Evolutionary conservation across 352 stramenopile species (phyloP), one percentile per base, ranked within the genome.

Genomic region (Phytophthora pluvialis): DNA sequence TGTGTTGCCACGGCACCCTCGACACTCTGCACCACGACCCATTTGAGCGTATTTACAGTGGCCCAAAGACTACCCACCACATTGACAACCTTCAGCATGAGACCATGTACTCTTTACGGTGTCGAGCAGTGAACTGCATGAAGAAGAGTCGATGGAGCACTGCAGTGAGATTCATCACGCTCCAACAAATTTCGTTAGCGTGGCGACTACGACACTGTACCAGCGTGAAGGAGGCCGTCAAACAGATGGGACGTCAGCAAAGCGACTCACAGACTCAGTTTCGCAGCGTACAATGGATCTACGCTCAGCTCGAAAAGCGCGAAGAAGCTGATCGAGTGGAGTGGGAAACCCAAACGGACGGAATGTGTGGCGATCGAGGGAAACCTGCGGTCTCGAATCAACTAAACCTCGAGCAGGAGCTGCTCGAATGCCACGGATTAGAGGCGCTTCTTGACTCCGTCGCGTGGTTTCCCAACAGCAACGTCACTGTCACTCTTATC

Each of bases 201-300:
- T 91, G 83, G 83, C 66, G 80, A 5, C 66, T 89, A 29, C 61
- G 61, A 21, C 72, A 89, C 35, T 91, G 83, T 47, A 56, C 51
- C 1, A 88, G 67, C 33, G 39, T 87, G 0, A 52, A 60, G 10
- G 83, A 91, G 13, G 80, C 83, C 25, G 60, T 85, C 39, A 72
- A 72, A 15, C 57, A 60, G 4, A 76, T 91, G 68, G 33, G 25
- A 16, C 56, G 76, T 29, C 64, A 75, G n/a, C 43, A 15, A 11
- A 25, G 15, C 1, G 75, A 89, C 28, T 15, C 53, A 6, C 42
- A 67, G 2, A 58, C 68, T 0, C 70, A 83, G 28, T 63, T 78
- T 7, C 64, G 69, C 6, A 78, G 70, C 43, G 42, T 90, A 2
- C 74, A 86, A 47, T 91, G 83, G 83, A 79, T 91, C 25, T 72